Percentiles rank a stretch among this genome's conserved stretches.
phyloP scores from a whole-genome alignment of 305 asterid genomes.

The Galium porrigens region DNA sequence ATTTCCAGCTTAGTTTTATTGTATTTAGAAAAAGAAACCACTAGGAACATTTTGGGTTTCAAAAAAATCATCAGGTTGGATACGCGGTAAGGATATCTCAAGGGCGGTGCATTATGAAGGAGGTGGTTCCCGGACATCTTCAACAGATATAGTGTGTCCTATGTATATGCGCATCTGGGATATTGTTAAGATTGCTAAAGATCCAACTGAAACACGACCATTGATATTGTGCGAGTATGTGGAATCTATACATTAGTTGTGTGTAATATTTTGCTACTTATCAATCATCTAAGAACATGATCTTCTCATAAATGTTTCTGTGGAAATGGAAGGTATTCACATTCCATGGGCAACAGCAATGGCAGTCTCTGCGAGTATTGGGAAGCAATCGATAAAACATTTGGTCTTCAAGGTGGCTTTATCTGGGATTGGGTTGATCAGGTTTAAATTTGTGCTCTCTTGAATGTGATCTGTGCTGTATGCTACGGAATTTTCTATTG shows the following conservation, averaged over 20 bases:
- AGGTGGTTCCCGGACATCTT: slow-evolving; percentile 76
- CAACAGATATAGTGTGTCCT: slow-evolving; percentile 96
- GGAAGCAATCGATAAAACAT: slow-evolving; percentile 94
- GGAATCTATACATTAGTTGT: slow-evolving; percentile 18
- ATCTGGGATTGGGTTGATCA: slow-evolving; percentile 99
- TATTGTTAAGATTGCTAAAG: slow-evolving; percentile 74
- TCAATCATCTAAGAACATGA: slow-evolving; percentile 18
- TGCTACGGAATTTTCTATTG: background rate
- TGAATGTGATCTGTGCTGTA: background rate
- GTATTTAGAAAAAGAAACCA: background rate
- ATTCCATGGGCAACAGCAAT: slow-evolving; percentile 96
- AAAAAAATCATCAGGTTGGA: slow-evolving; percentile 48
- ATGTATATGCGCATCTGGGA: slow-evolving; percentile 93
- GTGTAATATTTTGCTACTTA: slow-evolving; percentile 9
- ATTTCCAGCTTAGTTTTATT: background rate
- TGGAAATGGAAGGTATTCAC: slow-evolving; percentile 55
- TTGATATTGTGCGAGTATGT: slow-evolving; percentile 93
- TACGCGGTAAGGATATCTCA: slow-evolving; percentile 76
- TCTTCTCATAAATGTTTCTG: slow-evolving; percentile 14
- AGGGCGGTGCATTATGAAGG: slow-evolving; percentile 89
- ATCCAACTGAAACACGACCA: slow-evolving; percentile 79
- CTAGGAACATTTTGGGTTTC: background rate
- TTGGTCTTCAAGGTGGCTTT: slow-evolving; percentile 98
- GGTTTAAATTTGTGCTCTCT: slow-evolving; percentile 28
- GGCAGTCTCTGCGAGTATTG: slow-evolving; percentile 82